These are phyloP conservation scores for Physaria fendleri DNA, from an alignment of 345 rosid species.

Conservation along the genomic window DNA sequence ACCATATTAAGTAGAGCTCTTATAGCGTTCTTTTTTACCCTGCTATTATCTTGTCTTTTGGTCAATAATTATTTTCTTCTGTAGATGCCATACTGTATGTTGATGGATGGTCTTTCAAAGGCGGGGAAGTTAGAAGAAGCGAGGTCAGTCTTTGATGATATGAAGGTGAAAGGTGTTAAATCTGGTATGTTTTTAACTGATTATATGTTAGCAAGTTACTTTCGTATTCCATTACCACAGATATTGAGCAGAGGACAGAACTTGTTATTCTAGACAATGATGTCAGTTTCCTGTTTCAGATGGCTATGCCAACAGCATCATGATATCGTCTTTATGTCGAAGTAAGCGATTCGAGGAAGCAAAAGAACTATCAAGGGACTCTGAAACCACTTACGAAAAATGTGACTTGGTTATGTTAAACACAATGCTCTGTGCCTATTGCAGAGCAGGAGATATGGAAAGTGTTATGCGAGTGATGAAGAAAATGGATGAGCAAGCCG, in stretches of 20 bases:
- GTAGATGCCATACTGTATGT: slow-evolving; percentile 83
- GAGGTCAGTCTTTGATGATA: slow-evolving; percentile 47
- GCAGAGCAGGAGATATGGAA: slow-evolving; percentile 86
- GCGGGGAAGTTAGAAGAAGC: slow-evolving; percentile 69
- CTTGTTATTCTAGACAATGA: slow-evolving; percentile 3
- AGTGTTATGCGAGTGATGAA: slow-evolving; percentile 73
- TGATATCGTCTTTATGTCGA: slow-evolving; percentile 85
- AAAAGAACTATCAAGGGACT: slow-evolving; percentile 61
- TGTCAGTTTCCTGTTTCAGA: slow-evolving; percentile 38
- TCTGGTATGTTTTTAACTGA: slow-evolving; percentile 49
- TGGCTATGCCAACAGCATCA: slow-evolving; percentile 89
- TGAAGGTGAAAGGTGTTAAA: slow-evolving; percentile 51
- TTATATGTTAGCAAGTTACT: slow-evolving; percentile 4
- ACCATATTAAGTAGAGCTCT: neutral
- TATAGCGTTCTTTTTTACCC: neutral
- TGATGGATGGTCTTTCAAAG: slow-evolving; percentile 91
- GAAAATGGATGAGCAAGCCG: slow-evolving; percentile 76
- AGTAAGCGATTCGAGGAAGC: slow-evolving; percentile 76
- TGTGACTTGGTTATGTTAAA: slow-evolving; percentile 80
- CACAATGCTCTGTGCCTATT: slow-evolving; percentile 83
- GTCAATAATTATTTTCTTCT: neutral
- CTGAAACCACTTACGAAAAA: slow-evolving; percentile 57
- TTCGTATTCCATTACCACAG: neutral
- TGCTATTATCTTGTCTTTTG: slow-evolving; percentile 1
- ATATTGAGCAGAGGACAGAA: neutral